phyloP scores from a whole-genome alignment of 768 basidiomycete species.

The Nevesoporus exiguus region DNA sequence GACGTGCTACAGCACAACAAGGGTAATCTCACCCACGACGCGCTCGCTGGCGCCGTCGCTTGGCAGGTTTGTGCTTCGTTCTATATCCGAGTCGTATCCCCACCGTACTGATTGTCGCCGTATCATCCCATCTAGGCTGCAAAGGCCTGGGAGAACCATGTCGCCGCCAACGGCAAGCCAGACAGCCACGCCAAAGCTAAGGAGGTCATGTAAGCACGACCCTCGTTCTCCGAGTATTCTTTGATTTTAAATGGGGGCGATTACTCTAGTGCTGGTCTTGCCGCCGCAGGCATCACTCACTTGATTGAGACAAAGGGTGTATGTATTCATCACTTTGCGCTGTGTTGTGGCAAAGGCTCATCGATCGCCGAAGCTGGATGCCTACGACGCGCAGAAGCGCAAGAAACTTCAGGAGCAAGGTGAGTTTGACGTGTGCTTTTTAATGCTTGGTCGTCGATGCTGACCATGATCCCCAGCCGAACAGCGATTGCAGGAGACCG shows the following conservation, averaged over 20 bases:
- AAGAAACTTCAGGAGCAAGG: neutral
- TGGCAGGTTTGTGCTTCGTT: slow-evolving; percentile 19
- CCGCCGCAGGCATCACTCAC: neutral
- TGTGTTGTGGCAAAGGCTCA: neutral
- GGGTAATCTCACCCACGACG: slow-evolving; percentile 17
- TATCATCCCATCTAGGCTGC: slow-evolving; percentile 4
- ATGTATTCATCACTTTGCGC: neutral
- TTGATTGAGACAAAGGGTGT: neutral
- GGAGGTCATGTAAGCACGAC: slow-evolving; percentile 2
- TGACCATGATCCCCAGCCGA: neutral
- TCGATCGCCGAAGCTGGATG: neutral
- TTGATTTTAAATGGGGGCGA: neutral
- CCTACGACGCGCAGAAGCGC: neutral
- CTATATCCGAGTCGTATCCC: neutral
- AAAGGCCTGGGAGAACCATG: slow-evolving; percentile 18
- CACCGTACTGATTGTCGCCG: neutral
- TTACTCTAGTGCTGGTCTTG: neutral
- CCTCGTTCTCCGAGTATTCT: neutral
- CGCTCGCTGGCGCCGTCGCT: slow-evolving; percentile 16
- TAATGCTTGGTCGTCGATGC: neutral
- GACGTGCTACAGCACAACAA: slow-evolving; percentile 7
- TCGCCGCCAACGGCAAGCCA: slow-evolving; percentile 13
- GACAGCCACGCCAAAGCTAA: slow-evolving; percentile 20
- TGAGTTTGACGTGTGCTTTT: neutral
- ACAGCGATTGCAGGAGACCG: neutral